Evolutionary conservation across 805 yeast genomes (phyloP), one percentile per base, ranked within the genome.

Genomic region (Sugiyamaella qingdaonensis): DNA sequence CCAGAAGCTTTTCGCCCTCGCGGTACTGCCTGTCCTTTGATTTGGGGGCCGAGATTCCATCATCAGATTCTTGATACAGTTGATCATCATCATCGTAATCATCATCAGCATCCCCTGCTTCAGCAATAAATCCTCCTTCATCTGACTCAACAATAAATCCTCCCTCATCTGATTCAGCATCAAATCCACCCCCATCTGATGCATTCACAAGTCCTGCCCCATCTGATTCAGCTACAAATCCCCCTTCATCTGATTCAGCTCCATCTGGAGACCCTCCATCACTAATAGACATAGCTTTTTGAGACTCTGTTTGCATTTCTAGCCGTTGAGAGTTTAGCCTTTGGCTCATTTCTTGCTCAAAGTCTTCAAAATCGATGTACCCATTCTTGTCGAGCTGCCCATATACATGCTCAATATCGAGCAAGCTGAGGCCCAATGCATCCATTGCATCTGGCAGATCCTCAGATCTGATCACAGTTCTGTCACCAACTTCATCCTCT

Each of bases 341-440:
- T 7, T 39, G 24, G 27, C 19, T 50, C 63, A 58, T 52, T 19
- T 55, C 59, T 37, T 60, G 58, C 11, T 60, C 57, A 52, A 70
- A 68, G 10, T 58, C 51, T 51, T 65, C 69, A 34, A 61, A 64
- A 10, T 59, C 59, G n/a, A 68, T 60, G 8, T n/a, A 13, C 8
- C 72, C 73, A 34, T 2, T 31, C n/a, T 5, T 56, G 50, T 4
- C 64, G 61, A 49, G 60, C 68, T 58, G 61, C 55, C n/a, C 57
- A 59, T 13, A 50, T 33, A 47, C 16, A 1, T 16, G 41, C 2
- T 45, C 58, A 37, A 62, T 45, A 27, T 55, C 58, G 10, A 50
- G 51, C 4, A 55, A 52, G n/a, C 57, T 54, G 10, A 70, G 48
- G 10, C 65, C 70, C 10, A 67, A 59, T 7, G 60, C 60, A 8